These are phyloP conservation scores for Epichloe bromicola DNA, from an alignment of 2,329 filamentous ascomycete species.

Conservation along the genomic window DNA sequence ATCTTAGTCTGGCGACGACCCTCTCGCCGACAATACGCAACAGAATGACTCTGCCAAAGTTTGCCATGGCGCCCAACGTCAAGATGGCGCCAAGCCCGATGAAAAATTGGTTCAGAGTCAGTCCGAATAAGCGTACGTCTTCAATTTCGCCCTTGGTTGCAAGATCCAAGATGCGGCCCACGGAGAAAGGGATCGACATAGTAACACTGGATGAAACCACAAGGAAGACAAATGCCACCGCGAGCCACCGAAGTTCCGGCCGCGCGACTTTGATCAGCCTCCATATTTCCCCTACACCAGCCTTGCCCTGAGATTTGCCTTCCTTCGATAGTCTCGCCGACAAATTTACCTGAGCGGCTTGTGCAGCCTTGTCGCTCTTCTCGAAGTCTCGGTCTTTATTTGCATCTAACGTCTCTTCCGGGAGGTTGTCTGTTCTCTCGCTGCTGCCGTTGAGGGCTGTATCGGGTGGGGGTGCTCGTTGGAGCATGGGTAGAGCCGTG, in stretches of 20 bases:
- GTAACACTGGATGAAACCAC: constrained; percentile 84
- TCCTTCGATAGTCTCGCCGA: constrained; percentile 80
- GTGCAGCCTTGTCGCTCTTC: constrained; percentile 70
- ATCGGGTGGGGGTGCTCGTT: constrained; percentile 16
- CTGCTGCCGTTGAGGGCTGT: constrained; percentile 24
- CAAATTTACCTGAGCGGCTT: constrained; percentile 81
- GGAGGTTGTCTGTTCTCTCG: constrained; percentile 12
- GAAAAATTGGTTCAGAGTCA: constrained; percentile 83
- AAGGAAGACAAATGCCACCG: constrained; percentile 69
- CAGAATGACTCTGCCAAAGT: constrained; percentile 88
- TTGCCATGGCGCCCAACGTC: constrained; percentile 72
- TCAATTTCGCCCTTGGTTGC: constrained; percentile 62
- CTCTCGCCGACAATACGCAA: constrained; percentile 89
- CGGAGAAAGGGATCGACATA: constrained; percentile 93
- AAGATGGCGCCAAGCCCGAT: constrained; percentile 63
- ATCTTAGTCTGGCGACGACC: constrained; percentile 80
- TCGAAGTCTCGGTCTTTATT: constrained; percentile 33
- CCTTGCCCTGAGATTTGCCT: constrained; percentile 43
- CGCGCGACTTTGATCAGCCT: constrained; percentile 78
- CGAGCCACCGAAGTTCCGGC: constrained; percentile 69
- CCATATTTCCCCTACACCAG: constrained; percentile 66
- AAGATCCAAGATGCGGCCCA: constrained; percentile 88
- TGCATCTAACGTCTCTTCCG: constrained; percentile 19
- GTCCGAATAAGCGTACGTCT: constrained; percentile 62
- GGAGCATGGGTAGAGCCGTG: constrained; percentile 9